phyloP scores from a whole-genome alignment of 2,329 filamentous ascomycete genomes.

The Xylaria sp. region DNA sequence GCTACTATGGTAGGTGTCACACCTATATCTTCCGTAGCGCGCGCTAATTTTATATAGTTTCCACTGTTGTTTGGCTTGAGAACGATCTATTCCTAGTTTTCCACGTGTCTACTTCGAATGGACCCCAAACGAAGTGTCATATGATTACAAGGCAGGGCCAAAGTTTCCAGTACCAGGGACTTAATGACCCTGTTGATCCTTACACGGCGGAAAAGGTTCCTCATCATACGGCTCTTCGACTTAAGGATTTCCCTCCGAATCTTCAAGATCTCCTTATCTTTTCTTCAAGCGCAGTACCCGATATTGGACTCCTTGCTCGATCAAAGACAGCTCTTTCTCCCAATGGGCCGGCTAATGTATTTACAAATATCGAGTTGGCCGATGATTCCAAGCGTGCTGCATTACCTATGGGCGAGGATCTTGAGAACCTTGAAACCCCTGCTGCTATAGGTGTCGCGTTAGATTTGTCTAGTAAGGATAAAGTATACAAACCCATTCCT shows the following conservation, averaged over 20 bases:
- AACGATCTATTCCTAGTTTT: conserved; percentile 85
- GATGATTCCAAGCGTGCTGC: conserved; percentile 80
- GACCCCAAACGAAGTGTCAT: conserved; percentile 77
- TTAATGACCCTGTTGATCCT: conserved; percentile 78
- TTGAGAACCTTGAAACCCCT: conserved; percentile 79
- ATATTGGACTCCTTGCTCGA: conserved; percentile 81
- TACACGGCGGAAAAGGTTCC: conserved; percentile 74
- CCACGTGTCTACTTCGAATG: conserved; percentile 73
- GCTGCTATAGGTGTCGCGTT: conserved; percentile 81
- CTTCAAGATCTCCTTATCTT: conserved; percentile 85
- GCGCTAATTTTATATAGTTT: conserved; percentile 63
- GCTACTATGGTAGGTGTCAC: conserved; percentile 70
- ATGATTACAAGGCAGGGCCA: conserved; percentile 75
- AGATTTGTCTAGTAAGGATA: conserved; percentile 85
- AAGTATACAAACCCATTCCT: conserved; percentile 79
- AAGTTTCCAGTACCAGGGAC: conserved; percentile 76
- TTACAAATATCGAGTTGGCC: conserved; percentile 76
- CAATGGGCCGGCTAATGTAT: conserved; percentile 71
- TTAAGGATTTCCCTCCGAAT: conserved; percentile 82
- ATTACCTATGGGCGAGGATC: conserved; percentile 74
- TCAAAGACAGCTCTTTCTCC: conserved; percentile 74
- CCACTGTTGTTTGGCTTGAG: conserved; percentile 86
- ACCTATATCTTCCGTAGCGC: conserved; percentile 5
- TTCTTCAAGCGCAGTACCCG: conserved; percentile 80
- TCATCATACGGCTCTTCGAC: conserved; percentile 79